phyloP scores from a whole-genome alignment of 176 grass and related monocot genomes.

The Cenchrus purpureus region DNA sequence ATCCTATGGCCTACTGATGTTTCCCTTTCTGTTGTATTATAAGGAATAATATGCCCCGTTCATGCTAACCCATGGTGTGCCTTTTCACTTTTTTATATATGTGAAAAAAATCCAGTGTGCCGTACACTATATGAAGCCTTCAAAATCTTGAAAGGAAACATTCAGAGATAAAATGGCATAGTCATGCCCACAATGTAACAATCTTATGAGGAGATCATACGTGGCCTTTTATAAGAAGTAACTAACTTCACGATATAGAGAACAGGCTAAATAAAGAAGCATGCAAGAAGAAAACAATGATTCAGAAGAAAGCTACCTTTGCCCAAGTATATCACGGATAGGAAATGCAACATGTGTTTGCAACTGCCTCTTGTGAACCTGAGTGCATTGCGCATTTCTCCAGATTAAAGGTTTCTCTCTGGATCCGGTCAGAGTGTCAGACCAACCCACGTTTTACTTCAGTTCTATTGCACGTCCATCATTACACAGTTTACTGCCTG shows the following conservation, averaged over 20 bases:
- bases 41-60: slow-evolving; percentile 7
- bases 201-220: slow-evolving; percentile 26
- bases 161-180: not conserved
- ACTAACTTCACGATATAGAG: not conserved
- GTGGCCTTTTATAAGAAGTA: not conserved
- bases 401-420: not conserved
- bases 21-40: slow-evolving; percentile 9
- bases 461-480: slow-evolving; percentile 12
- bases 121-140: not conserved
- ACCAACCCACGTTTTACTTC: not conserved
- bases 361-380: not conserved
- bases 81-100: not conserved
- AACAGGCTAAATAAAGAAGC: not conserved
- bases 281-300: slow-evolving; percentile 3
- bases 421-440: slow-evolving; percentile 6
- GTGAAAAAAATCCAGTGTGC: not conserved
- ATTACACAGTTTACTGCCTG: not conserved
- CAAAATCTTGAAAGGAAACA: slow-evolving; percentile 1
- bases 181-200: not conserved
- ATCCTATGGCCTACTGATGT: slow-evolving; percentile 7
- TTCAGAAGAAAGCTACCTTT: slow-evolving; percentile 29
- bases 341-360: not conserved
- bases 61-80: not conserved
- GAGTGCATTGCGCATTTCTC: not conserved
- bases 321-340: not conserved